phyloP scores from a whole-genome alignment of 2,329 filamentous ascomycete species.

The Trichoderma pleuroti region DNA sequence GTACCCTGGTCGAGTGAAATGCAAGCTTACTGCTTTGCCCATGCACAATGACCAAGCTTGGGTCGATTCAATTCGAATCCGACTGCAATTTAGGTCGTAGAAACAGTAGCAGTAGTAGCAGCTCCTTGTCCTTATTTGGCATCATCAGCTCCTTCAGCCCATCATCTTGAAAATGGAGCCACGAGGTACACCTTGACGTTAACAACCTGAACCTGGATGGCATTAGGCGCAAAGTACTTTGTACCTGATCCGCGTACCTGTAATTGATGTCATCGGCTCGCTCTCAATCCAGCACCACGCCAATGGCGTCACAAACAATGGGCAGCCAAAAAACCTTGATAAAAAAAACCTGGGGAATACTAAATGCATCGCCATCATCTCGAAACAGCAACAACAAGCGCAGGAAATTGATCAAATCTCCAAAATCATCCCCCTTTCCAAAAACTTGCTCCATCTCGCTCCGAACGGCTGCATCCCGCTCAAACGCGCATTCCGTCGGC shows the following conservation, averaged over 20 bases:
- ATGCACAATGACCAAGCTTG: neutral
- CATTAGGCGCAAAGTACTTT: neutral
- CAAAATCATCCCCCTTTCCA: too few relatives aligned
- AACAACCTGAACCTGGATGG: neutral
- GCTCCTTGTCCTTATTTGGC: neutral
- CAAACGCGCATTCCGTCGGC: constrained; percentile 14
- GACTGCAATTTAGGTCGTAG: neutral
- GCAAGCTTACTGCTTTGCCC: neutral
- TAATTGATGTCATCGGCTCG: neutral
- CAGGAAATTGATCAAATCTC: neutral
- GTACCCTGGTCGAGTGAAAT: neutral
- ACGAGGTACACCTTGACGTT: too few relatives aligned
- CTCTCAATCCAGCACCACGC: neutral
- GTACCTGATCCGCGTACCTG: neutral
- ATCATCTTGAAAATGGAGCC: neutral
- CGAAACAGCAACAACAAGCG: neutral
- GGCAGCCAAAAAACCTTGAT: neutral
- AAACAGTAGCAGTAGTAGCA: neutral
- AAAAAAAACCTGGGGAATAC: neutral
- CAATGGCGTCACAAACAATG: neutral
- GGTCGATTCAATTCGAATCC: neutral
- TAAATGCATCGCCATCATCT: neutral
- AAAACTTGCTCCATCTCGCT: neutral
- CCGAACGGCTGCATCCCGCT: neutral
- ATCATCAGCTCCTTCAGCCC: neutral